Base-by-base conservation (phyloP, 2,329 filamentous ascomycete species). In the Cercospora zeina region DNA sequence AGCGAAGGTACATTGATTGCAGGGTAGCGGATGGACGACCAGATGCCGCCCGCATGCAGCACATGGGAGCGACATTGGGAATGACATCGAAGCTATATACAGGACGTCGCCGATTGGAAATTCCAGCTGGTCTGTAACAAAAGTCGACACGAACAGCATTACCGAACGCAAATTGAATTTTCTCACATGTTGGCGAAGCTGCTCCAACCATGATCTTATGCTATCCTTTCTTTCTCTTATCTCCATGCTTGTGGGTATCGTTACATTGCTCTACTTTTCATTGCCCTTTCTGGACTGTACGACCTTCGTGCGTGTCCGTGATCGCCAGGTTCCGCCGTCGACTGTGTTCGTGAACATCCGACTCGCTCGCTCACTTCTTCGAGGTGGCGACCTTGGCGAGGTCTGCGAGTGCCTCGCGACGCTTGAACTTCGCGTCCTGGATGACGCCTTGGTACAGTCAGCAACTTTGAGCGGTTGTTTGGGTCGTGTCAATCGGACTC, bases 341-440 rank as follows among this genome's bases (percentile, higher is more conserved):
- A 8, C 13, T 13, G n/a, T 13, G 45, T 34, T 19, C 16, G 37
- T 54, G 19, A 31, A 54, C 55, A 19, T 2, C 27, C 6, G 16
- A 4, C 6, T 27, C n/a, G n/a, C n/a, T 36, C 5, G 56, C 56
- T 59, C 45, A 59, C 8, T 73, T 69, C 71, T 75, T 73, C 64
- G 65, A 59, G 19, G 73, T 72, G 53, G 69, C 74, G 50, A 69
- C 73, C 71, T 76, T 77, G 62, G 84, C 86, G 39, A 90, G 81
- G 70, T 89, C 87, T 54, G 85, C 83, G 37, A 90, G 80, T 54
- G 87, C 87, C 73, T 90, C 88, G 56, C 85, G 85, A 65, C 88
- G 87, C 83, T 90, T 90, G 82, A 87, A 90, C 79, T 88, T 89
- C 70, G 87, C 88, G 72, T 90, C 88, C 75, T 88, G 84, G 67